Conservation (phyloP, 2,329 filamentous ascomycete species). For the Botrytis elliptica region DNA sequence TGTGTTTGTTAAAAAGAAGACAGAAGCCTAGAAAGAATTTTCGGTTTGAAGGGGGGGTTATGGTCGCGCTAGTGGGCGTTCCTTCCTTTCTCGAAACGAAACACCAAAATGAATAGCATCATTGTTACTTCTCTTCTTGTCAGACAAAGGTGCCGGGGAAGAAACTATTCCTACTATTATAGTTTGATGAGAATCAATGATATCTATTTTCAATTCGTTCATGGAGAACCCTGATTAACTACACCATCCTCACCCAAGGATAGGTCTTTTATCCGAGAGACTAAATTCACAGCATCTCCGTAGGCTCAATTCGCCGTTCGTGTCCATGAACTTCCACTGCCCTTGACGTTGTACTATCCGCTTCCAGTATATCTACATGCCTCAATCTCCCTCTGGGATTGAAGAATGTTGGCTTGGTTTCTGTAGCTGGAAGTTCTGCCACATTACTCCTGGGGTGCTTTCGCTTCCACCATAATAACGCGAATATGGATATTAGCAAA, state of each 20-base stretch:
- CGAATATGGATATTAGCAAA: background rate
- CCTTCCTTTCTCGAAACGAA: background rate
- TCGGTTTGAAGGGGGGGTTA: background rate
- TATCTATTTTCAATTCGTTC: background rate
- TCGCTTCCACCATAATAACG: background rate
- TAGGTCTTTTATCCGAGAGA: background rate
- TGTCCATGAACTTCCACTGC: background rate
- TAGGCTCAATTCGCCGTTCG: background rate
- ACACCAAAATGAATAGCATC: background rate
- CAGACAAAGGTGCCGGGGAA: background rate
- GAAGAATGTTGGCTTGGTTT: background rate
- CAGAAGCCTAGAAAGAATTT: background rate
- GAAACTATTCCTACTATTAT: background rate
- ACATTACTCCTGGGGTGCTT: background rate
- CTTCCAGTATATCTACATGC: conserved; percentile 5
- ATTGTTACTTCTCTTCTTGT: background rate
- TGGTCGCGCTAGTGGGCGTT: background rate
- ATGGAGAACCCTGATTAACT: background rate
- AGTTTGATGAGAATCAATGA: background rate
- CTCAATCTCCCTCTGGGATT: background rate
- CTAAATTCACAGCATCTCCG: background rate
- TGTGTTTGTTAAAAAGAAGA: background rate
- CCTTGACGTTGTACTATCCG: background rate
- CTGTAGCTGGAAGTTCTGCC: background rate
- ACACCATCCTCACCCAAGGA: background rate